These are phyloP conservation scores for Trichoderma simmonsii DNA, from an alignment of 2,329 filamentous ascomycete genomes.

Conservation along the genomic window DNA sequence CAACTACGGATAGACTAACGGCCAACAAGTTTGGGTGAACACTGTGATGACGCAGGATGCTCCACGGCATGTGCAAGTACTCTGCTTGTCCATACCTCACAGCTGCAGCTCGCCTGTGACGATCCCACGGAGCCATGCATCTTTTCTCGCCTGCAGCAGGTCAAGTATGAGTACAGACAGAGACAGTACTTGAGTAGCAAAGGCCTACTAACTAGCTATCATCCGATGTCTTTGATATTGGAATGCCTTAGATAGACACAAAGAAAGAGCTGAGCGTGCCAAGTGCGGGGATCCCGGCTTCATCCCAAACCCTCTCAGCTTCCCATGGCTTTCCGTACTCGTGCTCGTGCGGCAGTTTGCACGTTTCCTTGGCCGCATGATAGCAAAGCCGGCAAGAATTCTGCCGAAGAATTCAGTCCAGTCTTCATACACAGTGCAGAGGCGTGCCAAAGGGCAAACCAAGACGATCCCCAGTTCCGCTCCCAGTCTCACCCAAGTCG, in stretches of 20 bases:
- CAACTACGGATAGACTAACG: background rate
- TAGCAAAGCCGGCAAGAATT: background rate
- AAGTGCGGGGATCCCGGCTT: conserved; percentile 7
- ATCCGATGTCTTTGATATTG: background rate
- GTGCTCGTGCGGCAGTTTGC: background rate
- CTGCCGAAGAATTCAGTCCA: background rate
- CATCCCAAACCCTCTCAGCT: background rate
- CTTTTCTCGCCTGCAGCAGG: background rate
- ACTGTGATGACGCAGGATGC: conserved; percentile 6
- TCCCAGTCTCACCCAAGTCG: background rate
- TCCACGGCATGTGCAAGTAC: background rate
- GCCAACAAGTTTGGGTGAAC: background rate
- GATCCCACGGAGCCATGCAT: background rate
- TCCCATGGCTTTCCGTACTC: background rate
- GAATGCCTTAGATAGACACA: background rate
- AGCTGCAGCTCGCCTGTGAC: background rate
- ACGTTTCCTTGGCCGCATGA: background rate
- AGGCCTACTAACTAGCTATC: background rate
- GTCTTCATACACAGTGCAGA: background rate
- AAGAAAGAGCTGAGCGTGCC: background rate
- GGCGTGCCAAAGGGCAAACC: background rate
- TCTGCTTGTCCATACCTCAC: background rate
- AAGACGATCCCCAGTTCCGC: background rate
- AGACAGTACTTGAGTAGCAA: background rate
- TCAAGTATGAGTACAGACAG: background rate